Base-by-base conservation (phyloP, 768 basidiomycete species). In the Kwoniella sp. region DNA sequence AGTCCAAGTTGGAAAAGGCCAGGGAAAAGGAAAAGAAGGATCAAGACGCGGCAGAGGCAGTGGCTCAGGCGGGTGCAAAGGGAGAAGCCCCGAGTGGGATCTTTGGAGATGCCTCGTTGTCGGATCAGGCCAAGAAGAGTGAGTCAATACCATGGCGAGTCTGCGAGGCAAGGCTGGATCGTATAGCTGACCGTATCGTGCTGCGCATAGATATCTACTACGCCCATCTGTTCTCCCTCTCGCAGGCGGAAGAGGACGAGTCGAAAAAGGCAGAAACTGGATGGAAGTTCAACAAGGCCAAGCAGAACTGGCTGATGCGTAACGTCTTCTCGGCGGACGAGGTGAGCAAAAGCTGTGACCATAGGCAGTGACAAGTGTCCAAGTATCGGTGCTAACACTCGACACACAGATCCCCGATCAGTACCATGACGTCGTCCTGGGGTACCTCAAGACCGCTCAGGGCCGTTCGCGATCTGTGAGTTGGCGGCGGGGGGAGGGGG, bases 201-300 rank as follows among this genome's bases (percentile, higher is more conserved):
- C 39, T 4, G 23, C 29, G 14, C 5, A 14, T 33, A 61, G 63
- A 57, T 22, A 39, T 65, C 9, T 46, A 56, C 25, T 65, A 65
- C 45, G 63, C 53, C 26, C 33, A 56, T 14, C 46, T 53, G 6
- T 41, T 34, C 19, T 39, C 46, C 1, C 31, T 9, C 8, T 52
- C 50, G 9, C 38, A 46, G 28, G 26, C 45, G 26, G 19, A 38
- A 17, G 6, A 42, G 45, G 28, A 48, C 28, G 19, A 51, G 20
- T 32, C 44, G 3, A 47, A 46, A 34, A n/a, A 31, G n/a, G 34
- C 15, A 3, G 29, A 17, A 23, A 20, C 23, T 2, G 37, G 39
- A 23, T 69, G 67, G 67, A 69, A 69, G 38, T 69, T 69, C 40
- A 65, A 58, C 55, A 69, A 69, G 41, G 67, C 67, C 10, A 58